Evolutionary conservation across 148 eudicot species (phyloP).

Genomic region (Limonium bicolor): DNA sequence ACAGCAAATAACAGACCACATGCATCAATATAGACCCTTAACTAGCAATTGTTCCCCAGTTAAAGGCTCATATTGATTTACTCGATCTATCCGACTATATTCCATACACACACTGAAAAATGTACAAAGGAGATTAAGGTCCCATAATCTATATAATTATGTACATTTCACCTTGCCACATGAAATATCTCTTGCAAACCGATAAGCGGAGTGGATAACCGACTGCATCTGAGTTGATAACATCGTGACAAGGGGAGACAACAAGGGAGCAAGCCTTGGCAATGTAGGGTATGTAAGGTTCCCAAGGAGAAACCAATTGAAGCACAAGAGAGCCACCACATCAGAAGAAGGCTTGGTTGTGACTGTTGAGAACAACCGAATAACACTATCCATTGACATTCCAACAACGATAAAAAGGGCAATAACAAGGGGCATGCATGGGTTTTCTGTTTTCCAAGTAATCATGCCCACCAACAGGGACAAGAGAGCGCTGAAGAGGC

Average conservation of each 20-base stretch:
- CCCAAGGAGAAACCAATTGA: slow-evolving; percentile 86
- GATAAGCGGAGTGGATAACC: no score
- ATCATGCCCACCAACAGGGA: slow-evolving; percentile 57
- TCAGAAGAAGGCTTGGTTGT: slow-evolving; percentile 42
- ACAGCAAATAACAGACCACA: no score
- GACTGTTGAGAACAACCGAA: slow-evolving; percentile 38
- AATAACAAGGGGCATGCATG: slow-evolving; percentile 62
- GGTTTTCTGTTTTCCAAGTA: slow-evolving; percentile 56
- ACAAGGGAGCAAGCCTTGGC: slow-evolving; percentile 30
- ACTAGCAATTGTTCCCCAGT: no score
- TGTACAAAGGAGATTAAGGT: no score
- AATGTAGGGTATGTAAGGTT: slow-evolving; percentile 49
- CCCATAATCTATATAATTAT: no score
- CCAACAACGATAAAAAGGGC: slow-evolving; percentile 67
- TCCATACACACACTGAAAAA: no score
- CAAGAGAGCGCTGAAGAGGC: slow-evolving; percentile 51
- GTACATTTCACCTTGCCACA: no score
- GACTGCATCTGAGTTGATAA: no score
- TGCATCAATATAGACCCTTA: no score
- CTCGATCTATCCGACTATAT: no score
- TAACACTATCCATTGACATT: slow-evolving; percentile 52
- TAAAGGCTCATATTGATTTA: no score
- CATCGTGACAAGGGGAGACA: slow-evolving; percentile 16
- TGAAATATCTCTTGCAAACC: no score
- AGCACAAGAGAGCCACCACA: slow-evolving; percentile 59